phyloP scores from a whole-genome alignment of 23 red algal species.

The Agarophyton chilense region DNA sequence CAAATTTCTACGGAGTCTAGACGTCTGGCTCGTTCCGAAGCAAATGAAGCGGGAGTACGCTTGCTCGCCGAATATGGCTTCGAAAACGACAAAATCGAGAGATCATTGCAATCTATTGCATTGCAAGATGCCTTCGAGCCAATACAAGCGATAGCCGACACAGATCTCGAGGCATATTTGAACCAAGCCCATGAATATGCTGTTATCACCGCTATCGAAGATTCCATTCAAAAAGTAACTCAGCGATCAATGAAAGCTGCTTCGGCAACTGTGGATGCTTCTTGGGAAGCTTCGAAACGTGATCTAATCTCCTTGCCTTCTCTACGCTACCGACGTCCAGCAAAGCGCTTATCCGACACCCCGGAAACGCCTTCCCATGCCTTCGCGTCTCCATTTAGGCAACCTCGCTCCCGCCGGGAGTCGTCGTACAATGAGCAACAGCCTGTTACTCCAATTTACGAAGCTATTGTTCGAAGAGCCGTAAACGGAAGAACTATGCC shows the following conservation, averaged over 20 bases:
- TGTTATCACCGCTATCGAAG: conserved; percentile 38
- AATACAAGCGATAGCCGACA: conserved; percentile 23
- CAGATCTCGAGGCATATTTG: conserved; percentile 54
- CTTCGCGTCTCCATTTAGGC: conserved; percentile 61
- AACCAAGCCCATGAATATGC: conserved; percentile 33
- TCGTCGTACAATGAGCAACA: neutral
- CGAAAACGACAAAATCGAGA: conserved; percentile 57
- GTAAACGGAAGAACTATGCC: conserved; percentile 29
- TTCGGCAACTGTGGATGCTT: conserved; percentile 45
- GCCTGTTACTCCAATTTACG: conserved; percentile 52
- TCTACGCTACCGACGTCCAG: neutral
- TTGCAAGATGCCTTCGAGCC: conserved; percentile 52
- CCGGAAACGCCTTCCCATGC: conserved; percentile 3
- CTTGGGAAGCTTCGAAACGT: conserved; percentile 58
- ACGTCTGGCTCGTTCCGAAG: conserved; percentile 23
- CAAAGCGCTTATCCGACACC: neutral
- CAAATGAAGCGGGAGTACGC: conserved; percentile 27
- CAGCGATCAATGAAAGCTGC: conserved; percentile 3
- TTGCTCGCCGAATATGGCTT: conserved; percentile 59
- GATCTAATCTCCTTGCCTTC: conserved; percentile 55
- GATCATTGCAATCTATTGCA: conserved; percentile 41
- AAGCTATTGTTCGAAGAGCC: conserved; percentile 29
- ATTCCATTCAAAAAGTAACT: conserved; percentile 9
- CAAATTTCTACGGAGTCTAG: conserved; percentile 50
- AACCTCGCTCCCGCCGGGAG: conserved; percentile 27